Evolutionary conservation across 352 stramenopile genomes (phyloP), one percentile per base, ranked within the genome.

Genomic region (Globisporangium rhizosaccharum): DNA sequence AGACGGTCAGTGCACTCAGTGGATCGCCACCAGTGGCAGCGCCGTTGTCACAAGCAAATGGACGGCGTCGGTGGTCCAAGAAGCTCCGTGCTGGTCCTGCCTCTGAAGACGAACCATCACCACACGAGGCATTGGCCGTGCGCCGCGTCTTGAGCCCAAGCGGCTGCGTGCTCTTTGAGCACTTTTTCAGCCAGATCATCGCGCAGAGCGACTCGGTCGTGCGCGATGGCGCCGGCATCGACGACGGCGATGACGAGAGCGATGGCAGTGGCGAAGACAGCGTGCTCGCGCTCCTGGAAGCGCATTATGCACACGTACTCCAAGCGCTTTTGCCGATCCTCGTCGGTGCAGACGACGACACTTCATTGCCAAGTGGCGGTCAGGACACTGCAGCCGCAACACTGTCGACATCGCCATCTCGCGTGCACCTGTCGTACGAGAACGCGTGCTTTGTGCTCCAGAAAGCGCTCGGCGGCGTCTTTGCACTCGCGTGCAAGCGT

Each of bases 151-250:
- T 65, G 23, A 65, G 59, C 6, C 23, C 59, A 6, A 53, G 52
- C 5, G 79, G 79, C 2, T 88, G 79, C 48, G 82, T 91, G 25
- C 45, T 91, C 0, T 84, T 88, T 47, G 82, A 88, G 56, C 79
- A 89, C 54, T 52, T 91, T 2, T 52, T 91, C 20, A 74, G 65
- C 20, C 74, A 72, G 50, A 65, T 74, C 36, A 63, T 84, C 15
- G 56, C 72, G 9, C 56, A 70, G 2, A 76, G 70, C 51, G 56
- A 56, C 23, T 76, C 66, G 18, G 8, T 44, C 47, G 56, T 72
- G n/a, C 68, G 73, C 53, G 61, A 69, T 46, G 62, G 67, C 18
- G 63, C 58, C 28, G 53, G 62, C 30, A 44, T 63, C 17, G 75
- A 88, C 36, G 67, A 76, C 56, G 53, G 65, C 0, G 75, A 88